These are phyloP conservation scores for Phanerochaete carnosa DNA, from an alignment of 768 basidiomycete species.

Conservation along the genomic window DNA sequence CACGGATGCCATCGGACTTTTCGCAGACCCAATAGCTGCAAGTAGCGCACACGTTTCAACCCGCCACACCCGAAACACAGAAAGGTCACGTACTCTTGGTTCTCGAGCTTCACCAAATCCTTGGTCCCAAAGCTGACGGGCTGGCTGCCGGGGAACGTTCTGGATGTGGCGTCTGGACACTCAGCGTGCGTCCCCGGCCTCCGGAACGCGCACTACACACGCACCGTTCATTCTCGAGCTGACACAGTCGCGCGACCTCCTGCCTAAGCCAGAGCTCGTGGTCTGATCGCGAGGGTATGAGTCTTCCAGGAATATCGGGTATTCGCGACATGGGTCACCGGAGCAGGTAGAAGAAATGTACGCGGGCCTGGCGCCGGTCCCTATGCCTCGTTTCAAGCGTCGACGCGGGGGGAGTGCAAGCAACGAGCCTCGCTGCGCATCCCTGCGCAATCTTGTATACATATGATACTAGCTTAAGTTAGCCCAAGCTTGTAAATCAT, in stretches of 20 bases:
- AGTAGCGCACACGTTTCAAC: slow-evolving; percentile 1
- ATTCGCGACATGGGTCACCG: slow-evolving; percentile 44
- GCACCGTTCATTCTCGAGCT: slow-evolving; percentile 61
- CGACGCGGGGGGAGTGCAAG: neutral
- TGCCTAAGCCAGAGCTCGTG: slow-evolving; percentile 65
- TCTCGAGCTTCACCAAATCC: slow-evolving; percentile 75
- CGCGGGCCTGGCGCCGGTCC: neutral
- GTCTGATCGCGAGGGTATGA: slow-evolving; percentile 51
- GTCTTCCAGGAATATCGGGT: slow-evolving; percentile 69
- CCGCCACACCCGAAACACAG: neutral
- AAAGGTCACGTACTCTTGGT: slow-evolving; percentile 72
- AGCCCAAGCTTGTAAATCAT: neutral
- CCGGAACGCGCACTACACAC: slow-evolving; percentile 15
- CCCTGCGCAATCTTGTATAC: neutral
- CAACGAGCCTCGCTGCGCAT: neutral
- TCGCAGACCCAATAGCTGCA: slow-evolving; percentile 98
- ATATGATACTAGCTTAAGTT: neutral
- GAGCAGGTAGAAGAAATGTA: neutral
- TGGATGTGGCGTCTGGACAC: neutral
- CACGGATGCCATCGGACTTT: slow-evolving; percentile 94
- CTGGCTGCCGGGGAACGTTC: slow-evolving; percentile 92
- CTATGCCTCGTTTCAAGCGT: neutral
- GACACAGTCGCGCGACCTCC: slow-evolving; percentile 63
- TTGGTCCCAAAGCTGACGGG: slow-evolving; percentile 82
- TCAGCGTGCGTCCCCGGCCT: neutral